phyloP scores from a whole-genome alignment of 2,329 filamentous ascomycete genomes.

The Akanthomyces dipterigenus region DNA sequence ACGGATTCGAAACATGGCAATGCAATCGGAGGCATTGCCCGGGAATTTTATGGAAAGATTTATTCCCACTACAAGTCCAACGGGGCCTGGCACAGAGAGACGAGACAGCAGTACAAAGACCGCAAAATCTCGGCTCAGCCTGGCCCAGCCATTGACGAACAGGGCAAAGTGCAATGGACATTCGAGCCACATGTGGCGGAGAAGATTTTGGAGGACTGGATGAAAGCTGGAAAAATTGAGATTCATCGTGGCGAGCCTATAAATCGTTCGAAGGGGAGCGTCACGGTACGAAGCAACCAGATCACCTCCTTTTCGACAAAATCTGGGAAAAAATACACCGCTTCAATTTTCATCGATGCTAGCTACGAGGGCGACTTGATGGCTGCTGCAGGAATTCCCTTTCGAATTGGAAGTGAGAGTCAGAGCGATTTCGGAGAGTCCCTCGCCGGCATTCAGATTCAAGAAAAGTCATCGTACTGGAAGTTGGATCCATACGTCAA shows the following conservation, averaged over 20 bases:
- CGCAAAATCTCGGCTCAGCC: conserved; percentile 2
- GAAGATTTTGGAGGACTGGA: conserved; percentile 7
- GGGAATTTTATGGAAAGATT: conserved; percentile 8
- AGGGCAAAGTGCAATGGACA: conserved; percentile 4
- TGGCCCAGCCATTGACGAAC: conserved; percentile 3
- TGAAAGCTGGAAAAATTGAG: neutral
- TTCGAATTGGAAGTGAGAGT: neutral
- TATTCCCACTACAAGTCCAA: conserved; percentile 1
- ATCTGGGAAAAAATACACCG: neutral
- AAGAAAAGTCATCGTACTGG: neutral
- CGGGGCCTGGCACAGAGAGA: neutral
- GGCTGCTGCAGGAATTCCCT: conserved; percentile 13
- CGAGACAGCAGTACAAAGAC: neutral
- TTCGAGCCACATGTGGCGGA: conserved; percentile 10
- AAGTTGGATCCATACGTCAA: neutral
- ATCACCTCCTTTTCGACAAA: neutral
- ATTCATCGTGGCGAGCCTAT: neutral
- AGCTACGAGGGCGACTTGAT: conserved; percentile 22
- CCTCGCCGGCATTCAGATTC: neutral
- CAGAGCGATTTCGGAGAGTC: neutral
- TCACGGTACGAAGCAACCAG: neutral
- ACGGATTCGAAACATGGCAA: conserved; percentile 8
- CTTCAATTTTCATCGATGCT: conserved; percentile 19
- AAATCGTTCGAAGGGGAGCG: neutral
- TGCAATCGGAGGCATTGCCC: conserved; percentile 7